Conservation (phyloP, 1,284 basidiomycete species). For the Puccinia triticina region DNA sequence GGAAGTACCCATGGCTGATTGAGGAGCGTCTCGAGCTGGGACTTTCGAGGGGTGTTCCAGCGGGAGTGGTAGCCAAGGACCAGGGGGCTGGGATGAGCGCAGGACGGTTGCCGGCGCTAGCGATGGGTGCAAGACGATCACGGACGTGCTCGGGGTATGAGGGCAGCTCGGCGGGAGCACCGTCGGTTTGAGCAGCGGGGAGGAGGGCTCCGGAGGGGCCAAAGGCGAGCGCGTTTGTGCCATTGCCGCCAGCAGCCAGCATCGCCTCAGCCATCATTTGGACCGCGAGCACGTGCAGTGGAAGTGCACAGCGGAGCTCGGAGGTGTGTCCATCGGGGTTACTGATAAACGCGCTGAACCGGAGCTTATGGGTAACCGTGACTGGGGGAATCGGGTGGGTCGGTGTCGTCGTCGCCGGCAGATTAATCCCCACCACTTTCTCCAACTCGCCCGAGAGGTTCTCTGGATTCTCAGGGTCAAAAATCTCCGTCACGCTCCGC, state of each 20-base stretch:
- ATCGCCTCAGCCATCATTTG: slow-evolving; percentile 74
- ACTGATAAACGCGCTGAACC: slow-evolving; percentile 62
- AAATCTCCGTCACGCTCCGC: not conserved
- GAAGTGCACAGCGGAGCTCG: slow-evolving; percentile 85
- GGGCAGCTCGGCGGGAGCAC: slow-evolving; percentile 70
- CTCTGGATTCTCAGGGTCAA: slow-evolving; percentile 17
- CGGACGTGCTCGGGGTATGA: slow-evolving; percentile 84
- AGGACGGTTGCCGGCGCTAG: slow-evolving; percentile 66
- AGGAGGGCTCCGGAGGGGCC: slow-evolving; percentile 61
- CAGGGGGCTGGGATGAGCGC: slow-evolving; percentile 55
- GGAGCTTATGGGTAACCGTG: slow-evolving; percentile 54
- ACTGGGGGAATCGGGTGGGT: slow-evolving; percentile 64
- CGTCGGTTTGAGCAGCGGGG: slow-evolving; percentile 55
- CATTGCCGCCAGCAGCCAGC: slow-evolving; percentile 70
- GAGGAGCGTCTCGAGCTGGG: slow-evolving; percentile 55
- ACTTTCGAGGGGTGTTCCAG: slow-evolving; percentile 46
- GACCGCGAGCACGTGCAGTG: slow-evolving; percentile 76
- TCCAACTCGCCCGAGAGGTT: slow-evolving; percentile 55
- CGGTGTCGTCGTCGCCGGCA: slow-evolving; percentile 63
- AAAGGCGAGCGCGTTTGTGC: slow-evolving; percentile 67
- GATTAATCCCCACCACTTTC: slow-evolving; percentile 54
- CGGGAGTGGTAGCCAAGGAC: slow-evolving; percentile 53
- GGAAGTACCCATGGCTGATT: slow-evolving; percentile 31
- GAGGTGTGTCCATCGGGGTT: slow-evolving; percentile 66
- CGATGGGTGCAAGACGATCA: slow-evolving; percentile 80